Base-by-base conservation (phyloP, 805 yeast species). In the Candida sithepensis region DNA sequence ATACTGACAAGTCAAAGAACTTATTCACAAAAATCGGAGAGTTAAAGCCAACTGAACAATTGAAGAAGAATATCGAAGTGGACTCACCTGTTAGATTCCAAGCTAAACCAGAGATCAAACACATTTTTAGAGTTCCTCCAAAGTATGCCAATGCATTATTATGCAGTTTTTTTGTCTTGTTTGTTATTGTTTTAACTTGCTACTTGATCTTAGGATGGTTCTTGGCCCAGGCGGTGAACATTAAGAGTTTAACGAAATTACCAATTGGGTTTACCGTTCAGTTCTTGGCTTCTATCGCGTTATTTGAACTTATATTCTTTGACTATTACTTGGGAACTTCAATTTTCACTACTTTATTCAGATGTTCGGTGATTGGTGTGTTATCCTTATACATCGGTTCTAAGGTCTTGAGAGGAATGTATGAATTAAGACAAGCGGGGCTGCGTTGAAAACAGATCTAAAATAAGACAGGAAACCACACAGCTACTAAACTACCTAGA, bases 321-420 rank as follows among this genome's bases (percentile, higher is more conserved):
- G 73, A 70, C 50, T 85, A 85, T 67, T 85, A 75, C 66, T 60
- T 77, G 55, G 77, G 79, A 18, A 71, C 79, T 32, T 73, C 84
- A 14, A 82, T 85, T 37, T 85, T 85, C 64, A 69, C 73, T 16
- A 76, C 88, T 6, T 59, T 85, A 36, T 67, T 70, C 52, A 71
- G 78, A 50, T 61, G 70, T 19, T 69, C 71, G 6, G 57, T 80
- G 20, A 65, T 84, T 46, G 77, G 76, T 3, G 72, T 81, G 1
- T 74, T 85, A 30, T 70, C 83, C 26, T 60, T 85, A 37, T 74
- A 75, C 60, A 65, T 81, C 44, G 94, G 94, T 13, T 73, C 85
- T n/a, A 77, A 79, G 55, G 84, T 83, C 16, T 73, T 88, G 57
- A 74, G 84, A 59, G 55, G 52, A 18, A 37, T 63, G 45, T 55